Evolutionary conservation across 805 yeast species (phyloP).

Genomic region (Kluyveromyces lactis): DNA sequence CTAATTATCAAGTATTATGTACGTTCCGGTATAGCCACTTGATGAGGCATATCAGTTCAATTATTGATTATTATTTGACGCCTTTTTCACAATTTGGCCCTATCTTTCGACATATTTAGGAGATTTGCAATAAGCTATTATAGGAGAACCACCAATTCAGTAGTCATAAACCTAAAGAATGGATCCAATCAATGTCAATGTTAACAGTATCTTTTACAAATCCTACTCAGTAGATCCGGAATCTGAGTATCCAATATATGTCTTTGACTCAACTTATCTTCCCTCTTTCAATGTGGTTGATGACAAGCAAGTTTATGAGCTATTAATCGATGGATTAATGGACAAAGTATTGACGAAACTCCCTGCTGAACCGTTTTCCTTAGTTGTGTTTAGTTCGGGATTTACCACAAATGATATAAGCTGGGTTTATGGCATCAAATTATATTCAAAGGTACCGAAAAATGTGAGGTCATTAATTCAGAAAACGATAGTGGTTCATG

Average conservation of each 20-base stretch:
- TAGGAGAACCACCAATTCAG: no score
- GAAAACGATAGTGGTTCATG: constrained; percentile 76
- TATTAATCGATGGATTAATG: constrained; percentile 43
- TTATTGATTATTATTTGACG: no score
- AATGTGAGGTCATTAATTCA: constrained; percentile 44
- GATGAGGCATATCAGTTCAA: no score
- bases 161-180: no score
- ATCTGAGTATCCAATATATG: constrained; percentile 62
- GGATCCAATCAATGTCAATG: constrained; percentile 22
- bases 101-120: no score
- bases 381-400: constrained; percentile 79
- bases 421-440: constrained; percentile 67
- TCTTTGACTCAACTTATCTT: constrained; percentile 74
- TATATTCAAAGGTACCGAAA: constrained; percentile 51
- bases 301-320: constrained; percentile 31
- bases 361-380: constrained; percentile 55
- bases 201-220: constrained; percentile 44
- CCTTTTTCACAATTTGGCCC: no score
- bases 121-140: no score
- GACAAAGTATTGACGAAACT: constrained; percentile 46
- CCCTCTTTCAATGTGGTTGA: constrained; percentile 47
- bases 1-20: no score
- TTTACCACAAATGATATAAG: constrained; percentile 40
- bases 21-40: no score
- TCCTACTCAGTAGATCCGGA: constrained; percentile 59